Conservation (phyloP, 2,329 filamentous ascomycete species). For the Trichoderma pleuroti region DNA sequence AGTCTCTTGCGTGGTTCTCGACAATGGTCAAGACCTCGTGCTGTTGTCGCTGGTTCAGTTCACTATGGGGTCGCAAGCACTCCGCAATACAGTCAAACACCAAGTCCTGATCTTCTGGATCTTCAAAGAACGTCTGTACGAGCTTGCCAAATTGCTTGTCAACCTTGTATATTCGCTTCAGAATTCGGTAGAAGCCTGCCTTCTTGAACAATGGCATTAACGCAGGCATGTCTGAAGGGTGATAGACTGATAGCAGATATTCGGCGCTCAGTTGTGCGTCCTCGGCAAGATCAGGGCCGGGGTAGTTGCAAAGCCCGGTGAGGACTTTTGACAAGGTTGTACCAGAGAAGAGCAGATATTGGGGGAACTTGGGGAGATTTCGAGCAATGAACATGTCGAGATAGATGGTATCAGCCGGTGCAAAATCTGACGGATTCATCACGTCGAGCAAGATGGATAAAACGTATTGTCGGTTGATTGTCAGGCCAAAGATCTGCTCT, state of each 20-base stretch:
- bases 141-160: constrained; percentile 79
- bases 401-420: constrained; percentile 80
- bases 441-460: constrained; percentile 87
- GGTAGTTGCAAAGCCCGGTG: constrained; percentile 78
- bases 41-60: constrained; percentile 65
- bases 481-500: constrained; percentile 64
- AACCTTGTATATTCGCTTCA: constrained; percentile 81
- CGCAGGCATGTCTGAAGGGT: constrained; percentile 73
- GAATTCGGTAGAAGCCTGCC: constrained; percentile 82
- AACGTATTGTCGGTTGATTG: constrained; percentile 86
- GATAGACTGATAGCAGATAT: constrained; percentile 89
- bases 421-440: constrained; percentile 76
- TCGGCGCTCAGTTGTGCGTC: constrained; percentile 97
- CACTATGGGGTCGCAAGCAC: constrained; percentile 63
- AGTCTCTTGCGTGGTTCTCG: constrained; percentile 58
- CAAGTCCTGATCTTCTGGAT: constrained; percentile 68
- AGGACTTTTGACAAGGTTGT: constrained; percentile 80
- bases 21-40: constrained; percentile 68
- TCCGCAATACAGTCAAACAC: constrained; percentile 78
- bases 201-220: constrained; percentile 74
- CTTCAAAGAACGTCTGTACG: constrained; percentile 78
- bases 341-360: constrained; percentile 88
- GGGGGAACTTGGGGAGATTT: constrained; percentile 93
- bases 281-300: constrained; percentile 74
- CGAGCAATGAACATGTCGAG: constrained; percentile 98